Evolutionary conservation across 306 rosid species (phyloP), one percentile per base, ranked within the genome.

Genomic region (Bauhinia variegata): DNA sequence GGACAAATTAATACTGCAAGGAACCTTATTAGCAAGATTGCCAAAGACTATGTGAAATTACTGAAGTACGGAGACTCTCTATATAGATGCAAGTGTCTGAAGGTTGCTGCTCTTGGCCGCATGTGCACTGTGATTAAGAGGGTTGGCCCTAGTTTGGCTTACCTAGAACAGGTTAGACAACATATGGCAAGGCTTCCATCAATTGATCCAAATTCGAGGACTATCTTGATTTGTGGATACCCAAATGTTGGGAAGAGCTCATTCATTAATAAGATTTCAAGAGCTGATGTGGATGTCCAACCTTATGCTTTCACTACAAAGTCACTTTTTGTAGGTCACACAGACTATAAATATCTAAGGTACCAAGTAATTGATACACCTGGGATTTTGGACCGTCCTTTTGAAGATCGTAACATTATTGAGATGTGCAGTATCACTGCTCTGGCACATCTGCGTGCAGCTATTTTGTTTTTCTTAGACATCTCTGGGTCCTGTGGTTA

Each of bases 351-450:
- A 48, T 88, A 88, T 77, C 76, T 88, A 44, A 86, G 97, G 79
- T 91, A 88, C 73, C 97, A 91, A 76, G 96, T 91, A 8, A 91
- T 91, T 68, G 95, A 91, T 67, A 91, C 96, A 0, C 96, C 97
- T 0, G 96, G 97, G 59, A 91, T 91, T 79, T 79, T 91, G 88
- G 96, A 91, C 65, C 76, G 97, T 54, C 97, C 97, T 5, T 88
- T 91, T 55, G 97, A 91, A 59, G 95, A 86, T 70, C 88, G 96
- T 16, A 91, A 91, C 67, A 88, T 91, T 57, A 91, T 88, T 71
- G 96, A 91, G 87, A 91, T 91, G 97, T 85, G 96, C 76, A 85
- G 97, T 70, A 91, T 91, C 65, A 88, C 97, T 47, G 97, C 97
- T 52, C 78, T 91, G 17, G 96, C 96, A 7, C 97, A 91, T 83